Base-by-base conservation (phyloP, 257 asterid species). In the Coffea eugenioides region DNA sequence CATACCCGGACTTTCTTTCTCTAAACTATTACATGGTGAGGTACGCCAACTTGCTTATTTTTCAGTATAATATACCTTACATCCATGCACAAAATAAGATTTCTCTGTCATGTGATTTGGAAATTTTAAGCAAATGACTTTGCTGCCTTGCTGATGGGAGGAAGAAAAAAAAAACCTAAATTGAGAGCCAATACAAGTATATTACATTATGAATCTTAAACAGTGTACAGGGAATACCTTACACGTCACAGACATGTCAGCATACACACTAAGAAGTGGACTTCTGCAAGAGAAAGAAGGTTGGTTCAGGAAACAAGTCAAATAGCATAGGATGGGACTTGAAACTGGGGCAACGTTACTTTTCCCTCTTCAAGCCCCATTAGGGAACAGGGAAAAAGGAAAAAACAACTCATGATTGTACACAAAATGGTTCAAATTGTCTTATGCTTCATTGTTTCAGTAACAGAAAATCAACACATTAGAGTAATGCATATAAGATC, bases 201-300 rank as follows among this genome's bases (percentile, higher is more conserved):
- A 76, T 54, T 61, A 0, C 23, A 15, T 75, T 68, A 73, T 16
- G 57, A 70, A 79, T 79, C 49, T 68, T 11, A 41, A 20, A 56
- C 43, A 64, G 46, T 20, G 23, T 51, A 69, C 77, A 25, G 69
- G 66, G 14, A 67, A 82, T 90, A 96, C 98, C 99, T 96, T 96
- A 84, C 99, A 96, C 68, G 99, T 85, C 15, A 96, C 99, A 9
- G 99, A 96, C 98, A 96, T 96, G 88, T 96, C 99, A 4, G 99
- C 99, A 77, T 96, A 96, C 76, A 96, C 99, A 81, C 99, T 96
- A 86, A 96, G 98, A 82, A 96, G 95, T 62, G 92, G 87, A 68
- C 99, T 96, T 85, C 98, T 94, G 97, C 94, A 87, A 27, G 77
- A 81, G 75, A 78, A 74, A 59, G 61, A 83, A 81, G 77, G n/a